These are phyloP conservation scores for Marchantia polymorpha DNA, from an alignment of 225 moss, liverwort and hornwort species.

Conservation along the genomic window DNA sequence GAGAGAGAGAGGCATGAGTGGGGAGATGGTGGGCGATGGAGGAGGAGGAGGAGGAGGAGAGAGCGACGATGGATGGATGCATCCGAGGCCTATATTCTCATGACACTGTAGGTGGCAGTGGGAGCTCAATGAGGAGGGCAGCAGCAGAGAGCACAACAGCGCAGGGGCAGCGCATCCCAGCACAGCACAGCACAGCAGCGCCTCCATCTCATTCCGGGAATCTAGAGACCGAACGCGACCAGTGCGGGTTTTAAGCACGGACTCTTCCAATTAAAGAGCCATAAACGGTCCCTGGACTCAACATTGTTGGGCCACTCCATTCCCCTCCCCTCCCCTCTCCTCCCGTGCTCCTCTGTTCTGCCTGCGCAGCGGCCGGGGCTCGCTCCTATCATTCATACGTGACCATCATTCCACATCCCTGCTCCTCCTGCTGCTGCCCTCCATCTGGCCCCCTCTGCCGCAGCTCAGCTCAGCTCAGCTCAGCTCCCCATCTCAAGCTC, in stretches of 20 bases:
- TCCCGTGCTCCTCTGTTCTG: slow-evolving; percentile 3
- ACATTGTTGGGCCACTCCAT: slow-evolving; percentile 6
- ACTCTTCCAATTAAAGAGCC: slow-evolving; percentile 13
- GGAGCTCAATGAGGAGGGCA: no score
- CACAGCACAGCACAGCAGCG: background rate
- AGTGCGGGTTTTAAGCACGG: background rate
- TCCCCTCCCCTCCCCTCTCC: background rate
- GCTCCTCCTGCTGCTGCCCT: background rate
- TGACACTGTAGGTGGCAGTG: slow-evolving; percentile 2
- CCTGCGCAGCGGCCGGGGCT: background rate
- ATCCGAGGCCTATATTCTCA: background rate
- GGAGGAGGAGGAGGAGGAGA: no score
- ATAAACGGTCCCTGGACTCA: slow-evolving; percentile 10
- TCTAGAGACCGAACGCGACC: background rate
- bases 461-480: background rate
- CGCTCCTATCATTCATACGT: background rate
- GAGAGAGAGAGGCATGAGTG: no score
- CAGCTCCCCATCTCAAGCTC: background rate
- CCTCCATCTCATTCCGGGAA: slow-evolving; percentile 5
- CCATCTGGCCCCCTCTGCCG: background rate
- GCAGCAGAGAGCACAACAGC: background rate
- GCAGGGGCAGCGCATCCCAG: no score
- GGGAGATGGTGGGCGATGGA: no score
- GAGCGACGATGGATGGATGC: no score
- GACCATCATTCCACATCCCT: background rate